phyloP scores from a whole-genome alignment of 2,329 filamentous ascomycete genomes.

The Fusarium liriodendri region DNA sequence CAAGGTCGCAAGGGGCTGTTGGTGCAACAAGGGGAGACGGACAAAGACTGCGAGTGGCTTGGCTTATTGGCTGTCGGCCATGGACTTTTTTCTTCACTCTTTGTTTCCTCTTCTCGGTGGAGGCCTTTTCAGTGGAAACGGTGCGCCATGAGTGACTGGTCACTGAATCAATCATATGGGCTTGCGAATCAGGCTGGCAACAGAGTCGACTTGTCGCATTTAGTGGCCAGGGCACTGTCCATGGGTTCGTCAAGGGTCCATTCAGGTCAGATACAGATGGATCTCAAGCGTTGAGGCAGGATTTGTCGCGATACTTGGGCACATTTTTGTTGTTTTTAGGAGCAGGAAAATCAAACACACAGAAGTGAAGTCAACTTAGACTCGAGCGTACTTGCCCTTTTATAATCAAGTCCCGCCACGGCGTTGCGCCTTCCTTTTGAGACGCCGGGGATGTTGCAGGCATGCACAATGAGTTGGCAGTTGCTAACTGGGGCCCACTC shows the following conservation, averaged over 20 bases:
- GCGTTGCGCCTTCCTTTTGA: conserved; percentile 25
- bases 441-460: conserved; percentile 23
- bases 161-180: conserved; percentile 5
- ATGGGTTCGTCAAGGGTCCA: conserved; percentile 40
- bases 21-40: conserved; percentile 30
- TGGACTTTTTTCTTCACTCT: conserved; percentile 14
- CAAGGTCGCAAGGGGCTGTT: conserved; percentile 25
- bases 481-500: conserved; percentile 42
- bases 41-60: conserved; percentile 8
- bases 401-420: conserved; percentile 34
- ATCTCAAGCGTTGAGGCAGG: not conserved
- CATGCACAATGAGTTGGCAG: conserved; percentile 46
- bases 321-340: not conserved
- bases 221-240: conserved; percentile 40
- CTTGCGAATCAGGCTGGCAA: conserved; percentile 41
- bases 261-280: conserved; percentile 16
- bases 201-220: conserved; percentile 39
- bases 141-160: conserved; percentile 27
- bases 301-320: not conserved
- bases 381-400: conserved; percentile 30
- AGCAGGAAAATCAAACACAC: not conserved
- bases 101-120: not conserved
- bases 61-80: conserved; percentile 36
- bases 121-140: not conserved
- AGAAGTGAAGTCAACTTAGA: not conserved